Conservation (phyloP, 2,329 filamentous ascomycete genomes). For the Colletotrichum horii region DNA sequence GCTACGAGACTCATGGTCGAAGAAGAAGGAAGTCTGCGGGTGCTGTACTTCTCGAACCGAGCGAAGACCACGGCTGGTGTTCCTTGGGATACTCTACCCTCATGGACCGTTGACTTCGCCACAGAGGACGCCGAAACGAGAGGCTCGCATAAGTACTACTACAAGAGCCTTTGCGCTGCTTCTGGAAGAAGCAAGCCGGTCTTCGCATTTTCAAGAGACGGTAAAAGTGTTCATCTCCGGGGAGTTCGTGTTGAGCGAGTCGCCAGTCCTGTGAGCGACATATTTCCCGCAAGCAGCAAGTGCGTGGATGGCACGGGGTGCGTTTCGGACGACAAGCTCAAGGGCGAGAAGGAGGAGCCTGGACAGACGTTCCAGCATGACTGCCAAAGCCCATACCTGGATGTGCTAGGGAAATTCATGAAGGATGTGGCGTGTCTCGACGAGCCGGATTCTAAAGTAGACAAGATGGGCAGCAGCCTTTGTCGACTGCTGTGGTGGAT, state of each 20-base stretch:
- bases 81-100: not conserved
- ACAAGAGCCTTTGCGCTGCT: not conserved
- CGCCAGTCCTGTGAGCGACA: not conserved
- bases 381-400: not conserved
- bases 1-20: not conserved
- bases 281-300: not conserved
- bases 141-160: not conserved
- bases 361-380: not conserved
- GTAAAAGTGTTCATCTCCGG: not conserved
- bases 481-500: not conserved
- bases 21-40: not conserved
- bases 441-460: not conserved
- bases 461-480: not conserved
- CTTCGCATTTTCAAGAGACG: not conserved
- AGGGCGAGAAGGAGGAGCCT: not conserved
- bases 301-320: not conserved
- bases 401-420: not conserved
- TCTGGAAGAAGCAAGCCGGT: not conserved
- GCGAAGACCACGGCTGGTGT: not conserved
- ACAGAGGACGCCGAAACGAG: not conserved
- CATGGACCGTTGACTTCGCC: not conserved
- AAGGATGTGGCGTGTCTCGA: not conserved
- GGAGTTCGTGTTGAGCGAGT: not conserved
- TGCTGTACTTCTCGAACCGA: not conserved
- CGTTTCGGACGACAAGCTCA: not conserved